These are phyloP conservation scores for Myriosclerotinia duriaeana DNA, from an alignment of 2,329 filamentous ascomycete species.

Conservation along the genomic window DNA sequence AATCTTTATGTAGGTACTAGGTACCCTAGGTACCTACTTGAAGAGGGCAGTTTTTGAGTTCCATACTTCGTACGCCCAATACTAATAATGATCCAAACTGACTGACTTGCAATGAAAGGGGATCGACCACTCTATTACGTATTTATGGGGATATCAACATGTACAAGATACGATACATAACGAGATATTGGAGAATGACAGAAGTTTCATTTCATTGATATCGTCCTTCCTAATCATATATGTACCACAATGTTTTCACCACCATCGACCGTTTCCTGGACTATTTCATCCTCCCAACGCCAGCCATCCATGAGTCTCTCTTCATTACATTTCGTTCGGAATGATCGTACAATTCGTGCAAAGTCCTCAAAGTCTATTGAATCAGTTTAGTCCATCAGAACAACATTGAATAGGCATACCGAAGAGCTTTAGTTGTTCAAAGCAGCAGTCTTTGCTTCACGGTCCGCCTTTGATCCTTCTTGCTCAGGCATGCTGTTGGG, in stretches of 20 bases:
- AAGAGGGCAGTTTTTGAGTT: not conserved
- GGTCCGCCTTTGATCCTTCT: conserved; percentile 68
- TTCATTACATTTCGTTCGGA: conserved; percentile 8
- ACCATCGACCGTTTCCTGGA: not conserved
- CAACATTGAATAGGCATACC: conserved; percentile 29
- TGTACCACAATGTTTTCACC: not conserved
- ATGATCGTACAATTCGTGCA: not conserved
- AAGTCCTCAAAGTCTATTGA: conserved; percentile 2
- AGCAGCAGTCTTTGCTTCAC: conserved; percentile 46
- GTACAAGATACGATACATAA: not conserved
- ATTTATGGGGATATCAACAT: not conserved
- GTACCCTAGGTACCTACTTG: too few relatives aligned
- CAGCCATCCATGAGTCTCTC: conserved; percentile 11
- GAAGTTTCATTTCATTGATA: conserved; percentile 5
- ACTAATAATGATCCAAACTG: not conserved
- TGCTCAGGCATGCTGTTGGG: conserved; percentile 53
- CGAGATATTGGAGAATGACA: not conserved
- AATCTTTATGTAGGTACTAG: not conserved
- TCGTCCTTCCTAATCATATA: conserved; percentile 15
- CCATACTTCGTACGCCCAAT: not conserved
- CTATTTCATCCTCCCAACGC: conserved; percentile 4
- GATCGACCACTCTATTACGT: not conserved
- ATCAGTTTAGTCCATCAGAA: conserved; percentile 1
- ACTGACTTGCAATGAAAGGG: not conserved
- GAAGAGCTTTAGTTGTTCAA: conserved; percentile 29